Evolutionary conservation across 1,284 basidiomycete species (phyloP), one percentile per base, ranked within the genome.

Genomic region (Puccinia hordei): DNA sequence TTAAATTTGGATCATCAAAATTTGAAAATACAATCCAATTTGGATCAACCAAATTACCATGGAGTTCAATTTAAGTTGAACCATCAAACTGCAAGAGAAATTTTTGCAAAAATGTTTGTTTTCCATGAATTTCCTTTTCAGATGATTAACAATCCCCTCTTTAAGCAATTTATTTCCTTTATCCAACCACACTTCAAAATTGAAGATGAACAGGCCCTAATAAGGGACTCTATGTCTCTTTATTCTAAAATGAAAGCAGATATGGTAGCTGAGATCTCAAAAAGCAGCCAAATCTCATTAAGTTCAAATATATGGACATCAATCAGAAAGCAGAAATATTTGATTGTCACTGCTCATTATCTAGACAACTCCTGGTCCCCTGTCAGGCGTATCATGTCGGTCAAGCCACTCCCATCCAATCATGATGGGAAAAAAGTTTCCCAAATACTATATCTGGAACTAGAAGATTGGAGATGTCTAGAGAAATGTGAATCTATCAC

Each of bases 161-260:
- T 63, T 35, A 27, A 35, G 17, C 30, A 63, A 41, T 63, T 63
- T 41, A 17, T 63, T 63, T 8, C 61, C 12, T 63, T 30, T 2
- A 10, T 63, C 8, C 30, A 63, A 41, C 61, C 61, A 30, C 5
- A 63, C 35, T 63, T 63, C 61, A 63, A 63, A 19, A 63, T 63
- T 17, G 17, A 19, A 19, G 30, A 41, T 30, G n/a, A 41, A 17
- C 27, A 63, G 10, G 27, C 5, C 10, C 12, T 63, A 15, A n/a
- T 22, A 19, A 41, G 4, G 8, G 61, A 63, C 35, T 63, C 6
- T 19, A 63, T 63, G 15, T 35, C 13, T 12, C 30, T 63, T 19
- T 63, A 63, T n/a, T 35, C 3, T 8, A 63, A 35, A 33, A 63
- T 35, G 2, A 63, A 63, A 19, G 15, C 22, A 13, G 12, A 33